These are phyloP conservation scores for Alternaria metachromatica DNA, from an alignment of 2,329 filamentous ascomycete genomes.

Conservation along the genomic window DNA sequence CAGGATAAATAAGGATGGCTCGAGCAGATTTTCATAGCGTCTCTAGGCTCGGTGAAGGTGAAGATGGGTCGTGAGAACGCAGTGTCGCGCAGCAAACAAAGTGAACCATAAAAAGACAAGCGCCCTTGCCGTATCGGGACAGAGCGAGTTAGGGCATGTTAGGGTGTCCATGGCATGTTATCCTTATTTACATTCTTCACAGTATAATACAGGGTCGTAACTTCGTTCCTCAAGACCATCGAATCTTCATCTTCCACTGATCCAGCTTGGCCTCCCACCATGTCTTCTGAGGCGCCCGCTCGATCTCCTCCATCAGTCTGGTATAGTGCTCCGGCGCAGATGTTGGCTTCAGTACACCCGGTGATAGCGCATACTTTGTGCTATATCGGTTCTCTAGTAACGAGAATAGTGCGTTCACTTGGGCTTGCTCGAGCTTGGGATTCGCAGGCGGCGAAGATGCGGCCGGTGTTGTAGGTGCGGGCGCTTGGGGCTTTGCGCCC, in stretches of 20 bases:
- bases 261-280: conserved; percentile 46
- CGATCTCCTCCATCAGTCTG: conserved; percentile 45
- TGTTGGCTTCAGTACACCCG: conserved; percentile 38
- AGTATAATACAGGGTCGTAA: conserved; percentile 8
- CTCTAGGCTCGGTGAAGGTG: background rate
- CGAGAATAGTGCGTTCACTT: conserved; percentile 65
- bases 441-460: conserved; percentile 18
- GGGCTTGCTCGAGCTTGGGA: conserved; percentile 48
- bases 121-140: background rate
- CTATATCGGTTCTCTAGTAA: conserved; percentile 66
- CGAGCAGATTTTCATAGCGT: background rate
- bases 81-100: background rate
- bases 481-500: conserved; percentile 10
- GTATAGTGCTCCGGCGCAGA: conserved; percentile 47
- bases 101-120: background rate
- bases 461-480: conserved; percentile 12
- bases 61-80: background rate
- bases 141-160: no score
- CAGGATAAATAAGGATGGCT: background rate
- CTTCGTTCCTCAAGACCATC: conserved; percentile 32
- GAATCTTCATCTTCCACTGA: conserved; percentile 48
- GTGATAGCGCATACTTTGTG: conserved; percentile 47
- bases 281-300: conserved; percentile 41
- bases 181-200: conserved; percentile 1
- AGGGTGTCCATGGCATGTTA: background rate